Conservation (phyloP, 2,329 filamentous ascomycete species). For the Penicillium sp. region DNA sequence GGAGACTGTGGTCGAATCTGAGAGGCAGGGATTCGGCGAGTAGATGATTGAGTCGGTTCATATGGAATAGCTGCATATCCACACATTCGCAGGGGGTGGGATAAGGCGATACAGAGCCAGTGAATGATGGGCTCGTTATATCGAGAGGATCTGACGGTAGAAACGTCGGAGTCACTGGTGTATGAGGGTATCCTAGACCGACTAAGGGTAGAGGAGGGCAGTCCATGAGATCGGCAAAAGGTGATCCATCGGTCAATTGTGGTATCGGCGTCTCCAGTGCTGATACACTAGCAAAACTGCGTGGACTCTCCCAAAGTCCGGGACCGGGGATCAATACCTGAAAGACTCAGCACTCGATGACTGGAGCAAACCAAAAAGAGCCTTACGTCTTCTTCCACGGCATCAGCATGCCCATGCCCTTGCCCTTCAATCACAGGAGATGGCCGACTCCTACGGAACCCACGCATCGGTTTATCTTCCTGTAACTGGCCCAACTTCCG, state of each 20-base stretch:
- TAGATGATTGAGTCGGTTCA: conserved; percentile 30
- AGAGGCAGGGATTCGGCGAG: conserved; percentile 22
- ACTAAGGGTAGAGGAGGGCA: conserved; percentile 12
- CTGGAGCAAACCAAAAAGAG: background rate
- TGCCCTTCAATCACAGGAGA: conserved; percentile 11
- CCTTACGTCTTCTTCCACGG: conserved; percentile 19
- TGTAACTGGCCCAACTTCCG: conserved; percentile 35
- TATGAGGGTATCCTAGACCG: conserved; percentile 21
- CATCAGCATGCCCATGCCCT: background rate
- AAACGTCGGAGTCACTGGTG: conserved; percentile 31
- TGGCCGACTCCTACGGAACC: conserved; percentile 15
- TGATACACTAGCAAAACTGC: conserved; percentile 18
- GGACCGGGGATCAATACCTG: conserved; percentile 19
- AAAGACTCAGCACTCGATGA: background rate
- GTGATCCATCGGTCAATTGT: conserved; percentile 14
- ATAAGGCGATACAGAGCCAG: conserved; percentile 22
- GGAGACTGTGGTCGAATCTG: conserved; percentile 32
- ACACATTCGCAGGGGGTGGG: conserved; percentile 27
- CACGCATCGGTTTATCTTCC: conserved; percentile 25
- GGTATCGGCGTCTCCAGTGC: conserved; percentile 17
- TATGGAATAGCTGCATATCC: conserved; percentile 28
- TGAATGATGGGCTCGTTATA: conserved; percentile 26
- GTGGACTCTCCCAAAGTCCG: conserved; percentile 26
- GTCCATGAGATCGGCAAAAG: conserved; percentile 16
- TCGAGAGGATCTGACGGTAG: conserved; percentile 28